Evolutionary conservation across 306 rosid species (phyloP), one percentile per base, ranked within the genome.

Genomic region (Acmispon strigosus): DNA sequence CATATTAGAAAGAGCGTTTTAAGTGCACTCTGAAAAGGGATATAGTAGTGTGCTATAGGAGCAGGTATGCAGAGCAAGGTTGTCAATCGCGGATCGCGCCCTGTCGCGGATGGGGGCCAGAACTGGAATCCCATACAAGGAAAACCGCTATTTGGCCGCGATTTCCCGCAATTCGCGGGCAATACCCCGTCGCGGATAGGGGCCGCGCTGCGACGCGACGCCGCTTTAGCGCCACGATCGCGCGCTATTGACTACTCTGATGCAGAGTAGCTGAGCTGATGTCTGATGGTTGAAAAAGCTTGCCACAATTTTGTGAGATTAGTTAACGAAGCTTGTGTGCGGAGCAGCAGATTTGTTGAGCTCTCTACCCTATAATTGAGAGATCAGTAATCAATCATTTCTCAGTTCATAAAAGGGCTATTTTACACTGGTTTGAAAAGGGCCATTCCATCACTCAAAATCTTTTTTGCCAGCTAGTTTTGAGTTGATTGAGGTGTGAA

Each of bases 1-100:
- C 11, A 7, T 20, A n/a, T 27, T 37, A 20, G 13, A 16, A 66
- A 66, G 44, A 48, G 45, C 6, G 32, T 63, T 74, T 74, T 17
- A 10, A 32, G 20, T 47, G 17, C 42, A 47, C 53, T 54, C 53
- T 54, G 52, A 53, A 53, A 17, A 39, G 64, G 66, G 72, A 8
- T 42, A 74, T 53, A 43, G 52, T 66, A 44, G 66, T 32, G 59
- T 75, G 42, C 73, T 29, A 64, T 29, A 64, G 73, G 59, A 6
- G 32, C 4, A 27, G 73, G 65, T 34, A n/a, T n/a, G n/a, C n/a
- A n/a, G n/a, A n/a, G n/a, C n/a, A n/a, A n/a, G n/a, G n/a, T n/a
- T n/a, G n/a, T n/a, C n/a, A n/a, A n/a, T n/a, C n/a, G n/a, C n/a
- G n/a, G n/a, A n/a, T n/a, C n/a, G n/a, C n/a, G n/a, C n/a, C n/a